These are phyloP conservation scores for Tylopilus sp. DNA, from an alignment of 768 basidiomycete species.

Conservation along the genomic window DNA sequence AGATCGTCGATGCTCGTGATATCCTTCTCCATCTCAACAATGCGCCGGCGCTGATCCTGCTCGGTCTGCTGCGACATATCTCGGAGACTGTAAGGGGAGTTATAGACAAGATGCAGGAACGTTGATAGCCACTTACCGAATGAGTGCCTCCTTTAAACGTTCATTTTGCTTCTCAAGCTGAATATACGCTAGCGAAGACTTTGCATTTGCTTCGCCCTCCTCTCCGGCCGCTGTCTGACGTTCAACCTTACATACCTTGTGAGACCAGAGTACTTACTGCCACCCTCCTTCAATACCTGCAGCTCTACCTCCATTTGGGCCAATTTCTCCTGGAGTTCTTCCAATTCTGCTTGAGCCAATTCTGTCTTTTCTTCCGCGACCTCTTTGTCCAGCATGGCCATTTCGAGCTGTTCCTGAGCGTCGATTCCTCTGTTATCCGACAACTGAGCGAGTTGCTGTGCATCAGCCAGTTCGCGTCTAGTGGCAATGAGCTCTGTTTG, in stretches of 20 bases:
- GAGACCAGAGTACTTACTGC: constrained; percentile 19
- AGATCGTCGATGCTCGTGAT: constrained; percentile 73
- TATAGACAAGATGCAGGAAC: neutral
- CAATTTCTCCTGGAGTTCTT: constrained; percentile 72
- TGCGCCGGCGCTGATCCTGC: constrained; percentile 73
- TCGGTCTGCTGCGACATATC: constrained; percentile 89
- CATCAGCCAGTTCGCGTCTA: constrained; percentile 73
- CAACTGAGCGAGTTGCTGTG: constrained; percentile 68
- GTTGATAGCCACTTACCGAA: constrained; percentile 49
- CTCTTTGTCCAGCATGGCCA: constrained; percentile 94
- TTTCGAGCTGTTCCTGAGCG: constrained; percentile 87
- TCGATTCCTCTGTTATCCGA: constrained; percentile 72
- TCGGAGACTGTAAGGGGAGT: constrained; percentile 57
- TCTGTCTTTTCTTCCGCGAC: constrained; percentile 94
- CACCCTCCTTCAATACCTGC: constrained; percentile 66
- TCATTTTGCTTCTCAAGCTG: constrained; percentile 98
- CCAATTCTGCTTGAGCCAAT: constrained; percentile 70
- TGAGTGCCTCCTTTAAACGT: constrained; percentile 88
- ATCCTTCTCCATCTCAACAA: constrained; percentile 89
- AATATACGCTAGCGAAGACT: constrained; percentile 63
- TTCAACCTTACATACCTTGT: constrained; percentile 5
- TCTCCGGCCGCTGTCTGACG: constrained; percentile 21
- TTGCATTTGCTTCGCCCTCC: constrained; percentile 36
- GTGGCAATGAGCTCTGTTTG: constrained; percentile 77
- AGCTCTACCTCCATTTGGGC: constrained; percentile 83